Conservation (phyloP, 108 stramenopile genomes). For the Pseudonitzschia delicatissima region DNA sequence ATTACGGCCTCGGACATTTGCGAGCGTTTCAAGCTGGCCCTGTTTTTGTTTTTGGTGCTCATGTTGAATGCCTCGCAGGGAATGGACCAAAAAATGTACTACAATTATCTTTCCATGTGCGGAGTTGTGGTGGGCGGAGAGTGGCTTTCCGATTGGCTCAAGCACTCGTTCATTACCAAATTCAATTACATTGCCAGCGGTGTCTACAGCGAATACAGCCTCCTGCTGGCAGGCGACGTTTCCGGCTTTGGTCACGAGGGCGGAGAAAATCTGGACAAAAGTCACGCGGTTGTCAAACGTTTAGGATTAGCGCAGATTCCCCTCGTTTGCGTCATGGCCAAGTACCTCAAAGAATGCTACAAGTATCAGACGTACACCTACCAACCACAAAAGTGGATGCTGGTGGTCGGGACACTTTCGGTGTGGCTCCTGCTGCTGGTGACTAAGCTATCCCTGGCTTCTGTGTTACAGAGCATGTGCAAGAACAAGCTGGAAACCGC, state of each 20-base stretch:
- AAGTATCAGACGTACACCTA: slow-evolving; percentile 47
- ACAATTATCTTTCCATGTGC: slow-evolving; percentile 68
- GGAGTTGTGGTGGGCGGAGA: slow-evolving; percentile 83
- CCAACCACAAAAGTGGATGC: slow-evolving; percentile 21
- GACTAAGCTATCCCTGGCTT: slow-evolving; percentile 34
- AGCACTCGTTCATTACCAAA: slow-evolving; percentile 96
- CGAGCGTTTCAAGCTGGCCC: slow-evolving; percentile 84
- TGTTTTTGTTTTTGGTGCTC: slow-evolving; percentile 75
- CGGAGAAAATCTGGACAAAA: slow-evolving; percentile 83
- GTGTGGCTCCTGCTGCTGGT: slow-evolving; percentile 41
- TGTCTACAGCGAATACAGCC: slow-evolving; percentile 82
- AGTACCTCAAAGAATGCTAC: slow-evolving; percentile 71
- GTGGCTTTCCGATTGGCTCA: slow-evolving; percentile 93
- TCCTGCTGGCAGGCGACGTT: slow-evolving; percentile 85
- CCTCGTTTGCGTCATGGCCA: slow-evolving; percentile 86
- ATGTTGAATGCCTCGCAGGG: slow-evolving; percentile 81
- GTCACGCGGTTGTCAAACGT: slow-evolving; percentile 91
- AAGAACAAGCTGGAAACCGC: slow-evolving; percentile 36
- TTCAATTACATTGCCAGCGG: slow-evolving; percentile 88
- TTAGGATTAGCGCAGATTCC: slow-evolving; percentile 92
- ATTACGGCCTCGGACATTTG: slow-evolving; percentile 87
- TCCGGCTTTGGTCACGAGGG: slow-evolving; percentile 88
- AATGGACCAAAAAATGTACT: slow-evolving; percentile 62
- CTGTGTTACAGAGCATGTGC: slow-evolving; percentile 30
- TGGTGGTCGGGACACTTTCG: slow-evolving; percentile 18